Base-by-base conservation (phyloP, 805 yeast genomes). In the Tetrapisispora iriomotensis region DNA sequence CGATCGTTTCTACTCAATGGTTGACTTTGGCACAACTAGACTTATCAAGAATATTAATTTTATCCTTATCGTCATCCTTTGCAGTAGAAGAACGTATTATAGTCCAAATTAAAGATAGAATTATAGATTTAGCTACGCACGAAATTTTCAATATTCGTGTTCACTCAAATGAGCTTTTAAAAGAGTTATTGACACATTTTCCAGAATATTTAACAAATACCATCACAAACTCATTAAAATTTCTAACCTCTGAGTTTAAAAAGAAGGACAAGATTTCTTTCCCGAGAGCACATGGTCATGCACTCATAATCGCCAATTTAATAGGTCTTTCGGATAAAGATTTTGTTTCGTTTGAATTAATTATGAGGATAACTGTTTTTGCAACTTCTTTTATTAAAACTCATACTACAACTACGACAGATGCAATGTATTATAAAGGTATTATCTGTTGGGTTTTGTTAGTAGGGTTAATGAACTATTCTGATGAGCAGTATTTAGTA, bases 371-470 rank as follows among this genome's bases (percentile, higher is more conserved):
- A 4, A 65, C 72, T 36, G 63, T 65, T 0, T 61, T 70, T 24
- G 68, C 74, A 0, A 62, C 68, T 12, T 60, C 70, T 23, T 60
- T 69, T 27, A 51, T 71, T n/a, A 70, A 68, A 42, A 56, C 62
- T 23, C 56, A 54, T 22, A 54, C 61, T 1, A 51, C 61, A 2
- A 45, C 65, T 3, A 59, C 61, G 0, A 47, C 57, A 2, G 43
- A 57, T 8, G 31, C 58, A 31, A 39, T 66, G 43, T 53, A 63
- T 54, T 52, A 60, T 47, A 55, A 67, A 48, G 52, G 65, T 28
- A 36, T 72, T 35, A 55, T 72, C 31, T 60, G 84, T 29, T 82
- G 92, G 90, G 67, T 74, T 13, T 50, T 79, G 19, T 50, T 82
- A 18, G 65, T 69, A 43, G 90, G 90, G 2, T 56, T 81, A 4